Evolutionary conservation across 441 rosid genomes (phyloP).

Genomic region (Biscutella laevigata): DNA sequence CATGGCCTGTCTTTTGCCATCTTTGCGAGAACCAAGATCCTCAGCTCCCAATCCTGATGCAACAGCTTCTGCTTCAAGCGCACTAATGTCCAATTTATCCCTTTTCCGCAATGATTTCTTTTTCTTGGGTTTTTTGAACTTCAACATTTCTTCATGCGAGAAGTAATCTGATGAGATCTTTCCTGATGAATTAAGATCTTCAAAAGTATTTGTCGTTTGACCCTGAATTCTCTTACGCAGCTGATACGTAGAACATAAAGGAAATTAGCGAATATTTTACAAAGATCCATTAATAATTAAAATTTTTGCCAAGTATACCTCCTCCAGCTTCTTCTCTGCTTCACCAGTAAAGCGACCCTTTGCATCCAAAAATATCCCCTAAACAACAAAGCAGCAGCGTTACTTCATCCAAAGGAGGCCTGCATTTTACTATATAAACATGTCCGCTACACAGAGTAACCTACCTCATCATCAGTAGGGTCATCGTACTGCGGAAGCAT

Average conservation of each 20-base stretch:
- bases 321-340: slow-evolving; percentile 91
- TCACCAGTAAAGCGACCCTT: slow-evolving; percentile 75
- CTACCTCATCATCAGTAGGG: slow-evolving; percentile 63
- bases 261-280: slow-evolving; percentile 6
- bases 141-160: slow-evolving; percentile 80
- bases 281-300: slow-evolving; percentile 1
- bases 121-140: slow-evolving; percentile 87
- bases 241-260: slow-evolving; percentile 31
- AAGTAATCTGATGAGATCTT: slow-evolving; percentile 74
- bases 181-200: slow-evolving; percentile 57
- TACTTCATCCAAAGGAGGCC: neutral
- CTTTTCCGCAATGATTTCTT: slow-evolving; percentile 74
- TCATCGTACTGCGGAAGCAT: slow-evolving; percentile 91
- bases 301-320: slow-evolving; percentile 37
- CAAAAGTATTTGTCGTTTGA: slow-evolving; percentile 40
- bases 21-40: slow-evolving; percentile 93
- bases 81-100: slow-evolving; percentile 79
- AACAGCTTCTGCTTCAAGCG: slow-evolving; percentile 87
- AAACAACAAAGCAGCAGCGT: slow-evolving; percentile 20
- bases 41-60: slow-evolving; percentile 74
- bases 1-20: slow-evolving; percentile 71
- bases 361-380: slow-evolving; percentile 80
- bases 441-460: neutral
- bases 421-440: neutral
- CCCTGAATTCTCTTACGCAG: slow-evolving; percentile 79